Evolutionary conservation across 495 filamentous ascomycete genomes (phyloP).

Genomic region (Penicillium taxi): DNA sequence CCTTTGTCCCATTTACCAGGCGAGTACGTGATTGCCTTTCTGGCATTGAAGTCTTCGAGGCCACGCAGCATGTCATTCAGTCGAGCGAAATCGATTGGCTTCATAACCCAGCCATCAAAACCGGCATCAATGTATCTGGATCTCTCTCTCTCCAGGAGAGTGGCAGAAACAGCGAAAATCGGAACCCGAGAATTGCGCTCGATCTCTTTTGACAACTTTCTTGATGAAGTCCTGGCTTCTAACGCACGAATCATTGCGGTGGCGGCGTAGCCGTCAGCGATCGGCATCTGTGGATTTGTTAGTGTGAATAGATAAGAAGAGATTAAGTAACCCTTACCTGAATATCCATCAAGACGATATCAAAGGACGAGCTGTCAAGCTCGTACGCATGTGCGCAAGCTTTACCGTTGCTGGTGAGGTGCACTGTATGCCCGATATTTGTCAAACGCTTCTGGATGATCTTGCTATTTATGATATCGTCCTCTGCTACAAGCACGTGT

Average conservation of each 20-base stretch:
- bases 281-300: slow-evolving; percentile 62
- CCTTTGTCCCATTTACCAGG: slow-evolving; percentile 1
- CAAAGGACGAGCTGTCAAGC: slow-evolving; percentile 50
- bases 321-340: slow-evolving; percentile 47
- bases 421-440: slow-evolving; percentile 63
- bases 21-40: neutral
- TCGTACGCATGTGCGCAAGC: slow-evolving; percentile 65
- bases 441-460: slow-evolving; percentile 74
- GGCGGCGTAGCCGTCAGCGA: slow-evolving; percentile 72
- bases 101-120: slow-evolving; percentile 85
- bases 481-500: slow-evolving; percentile 71
- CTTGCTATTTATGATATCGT: slow-evolving; percentile 81
- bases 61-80: neutral
- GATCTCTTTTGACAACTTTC: neutral
- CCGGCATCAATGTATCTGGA: slow-evolving; percentile 62
- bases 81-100: slow-evolving; percentile 58
- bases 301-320: neutral
- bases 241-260: slow-evolving; percentile 70
- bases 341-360: slow-evolving; percentile 89
- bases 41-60: neutral
- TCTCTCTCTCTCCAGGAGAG: slow-evolving; percentile 61
- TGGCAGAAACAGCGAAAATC: slow-evolving; percentile 82
- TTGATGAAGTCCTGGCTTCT: slow-evolving; percentile 36
- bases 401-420: slow-evolving; percentile 70
- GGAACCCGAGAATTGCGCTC: slow-evolving; percentile 49